Evolutionary conservation across 306 rosid species (phyloP).

Genomic region (Vigna reflexopilosa): DNA sequence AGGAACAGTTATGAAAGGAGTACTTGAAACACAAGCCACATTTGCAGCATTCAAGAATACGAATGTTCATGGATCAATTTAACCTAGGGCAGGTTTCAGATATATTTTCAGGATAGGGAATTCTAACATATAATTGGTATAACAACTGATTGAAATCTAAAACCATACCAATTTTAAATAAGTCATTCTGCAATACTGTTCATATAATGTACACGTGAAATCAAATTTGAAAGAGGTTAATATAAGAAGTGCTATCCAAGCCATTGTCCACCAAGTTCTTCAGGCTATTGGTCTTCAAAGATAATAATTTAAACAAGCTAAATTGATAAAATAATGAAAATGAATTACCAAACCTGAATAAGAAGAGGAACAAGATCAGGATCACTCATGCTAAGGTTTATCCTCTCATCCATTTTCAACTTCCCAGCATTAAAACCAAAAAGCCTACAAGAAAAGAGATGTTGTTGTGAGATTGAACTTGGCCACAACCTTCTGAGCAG

Average conservation of each 20-base stretch:
- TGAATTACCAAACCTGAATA: constrained; percentile 68
- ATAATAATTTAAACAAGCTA: constrained; percentile 34
- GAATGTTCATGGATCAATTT: constrained; percentile 19
- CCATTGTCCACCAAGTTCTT: constrained; percentile 6
- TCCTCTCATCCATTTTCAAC: constrained; percentile 87
- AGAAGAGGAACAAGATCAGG: constrained; percentile 93
- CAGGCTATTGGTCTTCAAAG: constrained; percentile 17
- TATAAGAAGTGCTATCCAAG: constrained; percentile 34
- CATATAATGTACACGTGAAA: constrained; percentile 14
- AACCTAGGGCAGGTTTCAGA: background rate
- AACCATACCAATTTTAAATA: constrained; percentile 4
- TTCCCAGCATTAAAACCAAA: constrained; percentile 82
- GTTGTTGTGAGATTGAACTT: constrained; percentile 19
- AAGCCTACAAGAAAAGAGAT: constrained; percentile 66
- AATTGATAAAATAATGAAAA: constrained; percentile 21
- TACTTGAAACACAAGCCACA: constrained; percentile 8
- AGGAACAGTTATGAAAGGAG: constrained; percentile 27
- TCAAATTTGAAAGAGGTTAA: constrained; percentile 31
- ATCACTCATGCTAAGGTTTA: constrained; percentile 93
- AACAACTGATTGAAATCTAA: background rate
- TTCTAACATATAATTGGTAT: background rate
- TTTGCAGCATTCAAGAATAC: constrained; percentile 27
- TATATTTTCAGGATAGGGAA: constrained; percentile 16
- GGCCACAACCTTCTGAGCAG: constrained; percentile 27
- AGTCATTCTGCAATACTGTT: constrained; percentile 7